Evolutionary conservation across 2,329 filamentous ascomycete species (phyloP), one percentile per base, ranked within the genome.

Genomic region (Colletotrichum brevisporum): DNA sequence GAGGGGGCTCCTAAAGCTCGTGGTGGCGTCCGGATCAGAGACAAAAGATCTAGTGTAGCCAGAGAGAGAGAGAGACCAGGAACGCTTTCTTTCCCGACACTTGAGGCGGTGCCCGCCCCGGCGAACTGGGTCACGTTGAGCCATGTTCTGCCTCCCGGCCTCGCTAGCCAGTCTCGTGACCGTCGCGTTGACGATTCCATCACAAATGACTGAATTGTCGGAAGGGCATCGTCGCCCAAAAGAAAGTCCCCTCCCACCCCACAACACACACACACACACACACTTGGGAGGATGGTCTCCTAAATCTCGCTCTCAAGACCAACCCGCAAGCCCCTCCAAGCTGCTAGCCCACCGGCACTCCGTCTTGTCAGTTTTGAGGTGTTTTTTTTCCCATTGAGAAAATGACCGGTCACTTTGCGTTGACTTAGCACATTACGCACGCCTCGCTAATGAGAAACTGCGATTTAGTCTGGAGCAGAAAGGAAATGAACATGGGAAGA

Each of bases 391-490:
- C 10, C 16, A n/a, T 31, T 12, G 31, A 18, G 27, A 24, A 63
- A 63, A 63, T 57, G 64, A 63, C 47, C 45, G 50, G n/a, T 67
- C 64, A 67, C 59, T 63, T 63, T 27, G 13, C 27, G 24, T 3
- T 57, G 64, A 67, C 39, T 66, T 66, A 48, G 54, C 26, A 24
- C 6, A 36, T 24, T 24, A 24, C 21, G 21, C 41, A 4, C 9
- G 21, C 6, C 15, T 12, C 36, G 31, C 36, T 36, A 41, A 36
- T 10, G 9, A 16, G 5, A n/a, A 21, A 27, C 55, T 41, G 43
- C n/a, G 10, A 36, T 36, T 8, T 8, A 36, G 31, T 12, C 31
- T 2, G 26, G 24, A 12, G n/a, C 45, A 63, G 45, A 55, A 55
- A 51, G 52, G 24, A 67, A 67, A 10, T n/a, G 59, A 47, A 12